A percentile compares a stretch with the other conserved stretches of the same genome.
Conservation (phyloP, 805 yeast genomes). For the Schizosaccharomyces octosporus region DNA sequence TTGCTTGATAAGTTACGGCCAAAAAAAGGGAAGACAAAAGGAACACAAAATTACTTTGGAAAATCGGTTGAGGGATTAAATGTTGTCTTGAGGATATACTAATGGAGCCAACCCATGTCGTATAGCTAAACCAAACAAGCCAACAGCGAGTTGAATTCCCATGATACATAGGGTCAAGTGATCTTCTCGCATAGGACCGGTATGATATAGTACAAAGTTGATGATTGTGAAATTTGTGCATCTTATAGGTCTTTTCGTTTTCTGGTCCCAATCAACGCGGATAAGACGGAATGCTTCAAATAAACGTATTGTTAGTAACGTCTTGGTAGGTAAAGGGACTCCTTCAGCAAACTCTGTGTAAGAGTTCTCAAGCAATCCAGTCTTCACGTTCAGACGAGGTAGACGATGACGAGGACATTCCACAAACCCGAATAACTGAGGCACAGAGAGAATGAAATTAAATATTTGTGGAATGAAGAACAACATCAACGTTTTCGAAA, state of each 20-base stretch:
- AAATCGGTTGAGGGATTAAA: background rate
- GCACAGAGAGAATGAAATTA: conserved; percentile 75
- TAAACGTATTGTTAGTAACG: background rate
- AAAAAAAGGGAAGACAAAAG: too few species aligned
- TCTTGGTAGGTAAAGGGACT: background rate
- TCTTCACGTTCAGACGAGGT: conserved; percentile 45
- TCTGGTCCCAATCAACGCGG: conserved; percentile 16
- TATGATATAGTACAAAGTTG: conserved; percentile 57
- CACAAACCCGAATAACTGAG: conserved; percentile 64
- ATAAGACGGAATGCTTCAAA: conserved; percentile 29
- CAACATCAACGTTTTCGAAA: conserved; percentile 69
- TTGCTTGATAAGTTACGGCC: too few species aligned
- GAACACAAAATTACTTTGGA: too few species aligned
- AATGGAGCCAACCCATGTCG: conserved; percentile 73
- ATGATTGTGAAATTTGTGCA: conserved; percentile 73
- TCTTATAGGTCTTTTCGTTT: conserved; percentile 10
- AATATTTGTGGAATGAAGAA: conserved; percentile 77
- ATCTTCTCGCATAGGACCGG: conserved; percentile 81
- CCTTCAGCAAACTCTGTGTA: conserved; percentile 12
- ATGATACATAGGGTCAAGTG: conserved; percentile 36
- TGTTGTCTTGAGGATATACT: conserved; percentile 71
- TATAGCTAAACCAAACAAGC: conserved; percentile 36
- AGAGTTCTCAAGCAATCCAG: conserved; percentile 59
- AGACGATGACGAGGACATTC: conserved; percentile 91
- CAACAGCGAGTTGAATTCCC: conserved; percentile 22